phyloP scores from a whole-genome alignment of 371 early-diverging fungal species.

The Mortierella sp. region DNA sequence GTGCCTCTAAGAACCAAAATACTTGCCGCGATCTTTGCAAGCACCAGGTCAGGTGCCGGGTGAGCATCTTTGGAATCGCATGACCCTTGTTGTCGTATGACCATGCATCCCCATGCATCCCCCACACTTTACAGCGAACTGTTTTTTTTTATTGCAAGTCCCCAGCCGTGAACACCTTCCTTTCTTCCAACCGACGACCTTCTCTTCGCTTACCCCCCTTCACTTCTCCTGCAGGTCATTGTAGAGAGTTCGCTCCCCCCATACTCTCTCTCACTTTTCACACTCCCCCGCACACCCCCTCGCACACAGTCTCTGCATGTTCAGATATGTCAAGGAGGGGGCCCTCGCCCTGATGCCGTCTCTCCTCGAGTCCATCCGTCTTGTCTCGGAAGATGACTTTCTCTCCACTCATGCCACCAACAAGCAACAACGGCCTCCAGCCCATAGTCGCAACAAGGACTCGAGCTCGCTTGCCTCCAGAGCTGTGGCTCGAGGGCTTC shows the following conservation, averaged over 20 bases:
- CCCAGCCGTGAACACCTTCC: too few relatives aligned
- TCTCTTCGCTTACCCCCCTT: too few relatives aligned
- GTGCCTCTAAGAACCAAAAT: too few relatives aligned
- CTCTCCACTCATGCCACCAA: constrained; percentile 19
- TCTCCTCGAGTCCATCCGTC: constrained; percentile 46
- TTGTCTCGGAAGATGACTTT: constrained; percentile 52
- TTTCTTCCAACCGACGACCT: too few relatives aligned
- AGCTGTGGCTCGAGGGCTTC: constrained; percentile 19
- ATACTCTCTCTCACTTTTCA: background rate
- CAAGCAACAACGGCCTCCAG: constrained; percentile 31
- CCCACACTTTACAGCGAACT: too few relatives aligned
- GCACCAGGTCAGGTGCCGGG: too few relatives aligned
- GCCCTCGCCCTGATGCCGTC: constrained; percentile 41
- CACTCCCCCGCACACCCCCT: background rate
- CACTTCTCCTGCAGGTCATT: too few relatives aligned
- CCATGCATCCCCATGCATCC: too few relatives aligned
- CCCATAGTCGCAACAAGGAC: constrained; percentile 8
- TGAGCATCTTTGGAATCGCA: too few relatives aligned
- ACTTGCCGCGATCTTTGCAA: too few relatives aligned
- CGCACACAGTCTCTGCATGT: constrained; percentile 13
- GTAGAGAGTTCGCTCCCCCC: background rate
- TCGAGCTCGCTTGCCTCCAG: constrained; percentile 18
- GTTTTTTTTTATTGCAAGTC: too few relatives aligned
- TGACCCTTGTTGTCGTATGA: too few relatives aligned
- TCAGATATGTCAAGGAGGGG: constrained; percentile 53